phyloP scores from a whole-genome alignment of 805 yeast genomes.

The Candida ascalaphidarum region DNA sequence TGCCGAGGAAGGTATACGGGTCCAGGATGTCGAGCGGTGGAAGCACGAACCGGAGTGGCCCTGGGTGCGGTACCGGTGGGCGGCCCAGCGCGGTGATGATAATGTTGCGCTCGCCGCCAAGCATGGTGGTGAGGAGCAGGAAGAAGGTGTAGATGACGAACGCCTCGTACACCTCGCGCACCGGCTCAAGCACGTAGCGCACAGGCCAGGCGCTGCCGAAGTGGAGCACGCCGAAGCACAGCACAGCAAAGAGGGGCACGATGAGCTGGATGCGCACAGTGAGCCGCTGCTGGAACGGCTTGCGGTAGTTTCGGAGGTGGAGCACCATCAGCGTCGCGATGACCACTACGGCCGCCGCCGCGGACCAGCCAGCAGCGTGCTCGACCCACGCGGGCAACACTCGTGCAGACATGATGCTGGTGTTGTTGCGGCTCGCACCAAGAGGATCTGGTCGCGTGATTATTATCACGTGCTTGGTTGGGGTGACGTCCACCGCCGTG shows the following conservation, averaged over 20 bases:
- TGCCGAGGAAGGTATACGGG: conserved; percentile 64
- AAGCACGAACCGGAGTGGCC: conserved; percentile 39
- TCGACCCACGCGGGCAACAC: too few species aligned
- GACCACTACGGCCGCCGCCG: conserved; percentile 10
- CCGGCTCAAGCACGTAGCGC: conserved; percentile 51
- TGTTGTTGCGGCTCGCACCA: too few species aligned
- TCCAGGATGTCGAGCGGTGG: conserved; percentile 74
- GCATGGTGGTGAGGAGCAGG: conserved; percentile 66
- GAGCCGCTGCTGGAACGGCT: conserved; percentile 81
- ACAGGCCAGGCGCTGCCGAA: conserved; percentile 34
- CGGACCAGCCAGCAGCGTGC: too few species aligned
- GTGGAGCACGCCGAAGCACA: conserved; percentile 54
- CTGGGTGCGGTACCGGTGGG: conserved; percentile 62
- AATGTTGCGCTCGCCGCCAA: conserved; percentile 89
- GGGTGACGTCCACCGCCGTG: too few species aligned
- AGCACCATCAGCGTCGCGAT: conserved; percentile 16
- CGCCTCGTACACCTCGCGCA: conserved; percentile 89
- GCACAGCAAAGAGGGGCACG: conserved; percentile 71
- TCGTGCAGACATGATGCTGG: too few species aligned
- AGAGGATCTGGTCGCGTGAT: too few species aligned
- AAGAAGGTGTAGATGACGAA: conserved; percentile 92
- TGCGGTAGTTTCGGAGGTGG: conserved; percentile 60
- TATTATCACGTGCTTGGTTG: too few species aligned
- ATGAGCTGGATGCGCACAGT: conserved; percentile 75
- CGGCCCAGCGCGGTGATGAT: conserved; percentile 65